Conservation (phyloP, 78 protist genomes). For the Protostelium mycophagum region DNA sequence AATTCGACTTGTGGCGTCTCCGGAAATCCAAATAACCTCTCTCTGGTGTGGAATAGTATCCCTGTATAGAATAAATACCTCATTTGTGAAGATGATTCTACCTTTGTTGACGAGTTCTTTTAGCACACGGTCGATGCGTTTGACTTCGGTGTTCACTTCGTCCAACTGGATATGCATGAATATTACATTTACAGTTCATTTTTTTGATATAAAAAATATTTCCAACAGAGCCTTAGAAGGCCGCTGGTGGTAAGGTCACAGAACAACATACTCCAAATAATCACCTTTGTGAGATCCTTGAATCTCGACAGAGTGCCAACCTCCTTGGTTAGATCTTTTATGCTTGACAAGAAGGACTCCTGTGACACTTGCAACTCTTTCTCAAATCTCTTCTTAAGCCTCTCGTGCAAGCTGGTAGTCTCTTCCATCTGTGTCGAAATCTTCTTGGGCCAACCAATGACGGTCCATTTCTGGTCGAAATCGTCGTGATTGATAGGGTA, state of each 20-base stretch:
- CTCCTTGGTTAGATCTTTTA: conserved; percentile 6
- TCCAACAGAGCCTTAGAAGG: no score
- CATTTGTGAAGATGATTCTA: conserved; percentile 1
- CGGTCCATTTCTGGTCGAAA: conserved; percentile 33
- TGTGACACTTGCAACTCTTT: conserved; percentile 12
- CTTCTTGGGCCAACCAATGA: conserved; percentile 20
- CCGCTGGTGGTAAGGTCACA: no score
- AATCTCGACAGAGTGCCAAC: neutral
- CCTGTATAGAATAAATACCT: neutral
- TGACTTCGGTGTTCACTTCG: conserved; percentile 47
- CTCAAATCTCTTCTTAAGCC: conserved; percentile 31
- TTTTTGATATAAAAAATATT: no score
- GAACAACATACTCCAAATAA: no score
- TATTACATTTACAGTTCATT: no score
- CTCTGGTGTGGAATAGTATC: conserved; percentile 49
- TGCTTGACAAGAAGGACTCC: conserved; percentile 26
- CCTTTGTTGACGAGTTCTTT: neutral
- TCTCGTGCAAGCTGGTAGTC: conserved; percentile 10
- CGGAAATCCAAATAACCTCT: conserved; percentile 54
- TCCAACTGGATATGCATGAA: no score
- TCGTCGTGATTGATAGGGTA: conserved; percentile 28
- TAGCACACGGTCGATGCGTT: neutral
- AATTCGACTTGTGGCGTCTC: conserved; percentile 49
- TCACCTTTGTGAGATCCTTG: conserved; percentile 9
- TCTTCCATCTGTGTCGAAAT: conserved; percentile 12